Evolutionary conservation across 768 basidiomycete genomes (phyloP).

Genomic region (Baorangia bicolor): DNA sequence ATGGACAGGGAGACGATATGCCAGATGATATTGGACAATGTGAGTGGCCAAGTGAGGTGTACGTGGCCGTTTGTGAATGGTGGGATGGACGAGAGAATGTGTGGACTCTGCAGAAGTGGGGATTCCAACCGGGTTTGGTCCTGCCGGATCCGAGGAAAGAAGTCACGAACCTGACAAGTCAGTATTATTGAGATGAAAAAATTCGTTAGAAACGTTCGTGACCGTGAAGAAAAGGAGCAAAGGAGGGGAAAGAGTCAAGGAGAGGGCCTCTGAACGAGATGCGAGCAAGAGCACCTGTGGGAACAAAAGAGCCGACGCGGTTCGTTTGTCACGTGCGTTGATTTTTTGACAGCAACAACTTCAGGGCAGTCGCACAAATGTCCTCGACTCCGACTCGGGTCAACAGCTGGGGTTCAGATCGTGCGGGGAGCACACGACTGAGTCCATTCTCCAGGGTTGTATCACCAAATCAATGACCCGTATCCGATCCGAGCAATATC

Average conservation of each 20-base stretch:
- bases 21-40: constrained; percentile 3
- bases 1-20: constrained; percentile 2
- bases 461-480: background rate
- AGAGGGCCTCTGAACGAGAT: constrained; percentile 13
- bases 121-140: background rate
- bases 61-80: constrained; percentile 1
- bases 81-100: constrained; percentile 25
- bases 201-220: constrained; percentile 19
- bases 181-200: constrained; percentile 7
- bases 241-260: background rate
- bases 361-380: too few relatives aligned
- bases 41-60: background rate
- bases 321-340: constrained; percentile 36
- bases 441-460: background rate
- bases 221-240: constrained; percentile 3
- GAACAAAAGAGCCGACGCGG: constrained; percentile 25
- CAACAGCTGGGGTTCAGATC: too few relatives aligned
- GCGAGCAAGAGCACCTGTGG: constrained; percentile 10
- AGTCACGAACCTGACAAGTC: constrained; percentile 14
- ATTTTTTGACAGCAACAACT: constrained; percentile 15
- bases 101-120: constrained; percentile 16
- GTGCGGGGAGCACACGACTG: background rate
- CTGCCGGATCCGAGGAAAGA: background rate
- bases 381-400: background rate
- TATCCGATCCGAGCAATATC: background rate